Percentiles rank a stretch among this genome's conserved stretches.
Conservation (phyloP, 495 filamentous ascomycete genomes). For the Evernia prunastri region DNA sequence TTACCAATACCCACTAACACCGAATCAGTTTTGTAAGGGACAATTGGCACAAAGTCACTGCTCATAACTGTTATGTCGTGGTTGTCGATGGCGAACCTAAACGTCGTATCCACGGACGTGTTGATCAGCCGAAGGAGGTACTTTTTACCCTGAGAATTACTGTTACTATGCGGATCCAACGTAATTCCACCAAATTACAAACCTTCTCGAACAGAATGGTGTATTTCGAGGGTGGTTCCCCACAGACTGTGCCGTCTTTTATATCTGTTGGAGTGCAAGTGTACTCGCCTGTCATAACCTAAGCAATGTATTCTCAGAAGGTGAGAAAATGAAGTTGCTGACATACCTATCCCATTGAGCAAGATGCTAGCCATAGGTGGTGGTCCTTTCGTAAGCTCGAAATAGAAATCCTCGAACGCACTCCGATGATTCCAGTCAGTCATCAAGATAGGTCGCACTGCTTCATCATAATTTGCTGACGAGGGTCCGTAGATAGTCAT, state of each 20-base stretch:
- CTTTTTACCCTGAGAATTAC: conserved; percentile 36
- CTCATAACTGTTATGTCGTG: conserved; percentile 44
- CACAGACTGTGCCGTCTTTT: too few relatives aligned
- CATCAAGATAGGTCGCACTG: conserved; percentile 24
- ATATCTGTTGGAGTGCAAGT: too few relatives aligned
- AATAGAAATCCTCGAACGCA: conserved; percentile 18
- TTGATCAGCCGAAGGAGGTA: conserved; percentile 48
- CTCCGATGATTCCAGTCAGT: conserved; percentile 24
- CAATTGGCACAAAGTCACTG: conserved; percentile 42
- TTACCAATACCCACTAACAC: conserved; percentile 61
- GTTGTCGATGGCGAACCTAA: conserved; percentile 45
- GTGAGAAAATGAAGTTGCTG: too few relatives aligned
- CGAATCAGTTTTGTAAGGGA: conserved; percentile 36
- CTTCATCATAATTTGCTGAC: conserved; percentile 30
- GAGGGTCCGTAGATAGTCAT: conserved; percentile 39
- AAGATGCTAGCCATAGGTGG: too few relatives aligned
- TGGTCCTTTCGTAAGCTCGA: background rate
- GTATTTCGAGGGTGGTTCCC: too few relatives aligned
- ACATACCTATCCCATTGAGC: too few relatives aligned
- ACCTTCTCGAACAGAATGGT: too few relatives aligned
- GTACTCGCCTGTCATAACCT: too few relatives aligned
- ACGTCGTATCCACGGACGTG: conserved; percentile 42
- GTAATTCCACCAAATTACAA: too few relatives aligned
- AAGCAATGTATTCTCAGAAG: too few relatives aligned
- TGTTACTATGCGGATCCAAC: too few relatives aligned